A percentile compares a stretch with the other conserved stretches of the same genome.
Evolutionary conservation across 257 asterid species (phyloP).

Genomic region (Leonotis leonurus): DNA sequence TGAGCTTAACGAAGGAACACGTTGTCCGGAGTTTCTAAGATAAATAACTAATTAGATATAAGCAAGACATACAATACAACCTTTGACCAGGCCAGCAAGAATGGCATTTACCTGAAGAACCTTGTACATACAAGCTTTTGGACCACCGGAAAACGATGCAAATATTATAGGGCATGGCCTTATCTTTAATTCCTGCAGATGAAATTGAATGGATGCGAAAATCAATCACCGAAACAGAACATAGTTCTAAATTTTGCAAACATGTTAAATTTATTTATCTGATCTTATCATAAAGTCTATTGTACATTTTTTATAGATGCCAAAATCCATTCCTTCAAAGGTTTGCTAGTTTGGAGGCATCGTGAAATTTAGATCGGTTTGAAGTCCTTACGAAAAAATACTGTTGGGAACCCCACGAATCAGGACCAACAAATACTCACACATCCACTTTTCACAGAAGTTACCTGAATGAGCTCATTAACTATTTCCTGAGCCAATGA

Average conservation of each 20-base stretch:
- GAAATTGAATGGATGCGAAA: background rate
- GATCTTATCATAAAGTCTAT: background rate
- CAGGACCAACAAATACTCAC: background rate
- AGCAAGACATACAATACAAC: background rate
- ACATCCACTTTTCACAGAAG: background rate
- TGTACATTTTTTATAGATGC: no score
- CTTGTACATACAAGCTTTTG: conserved; percentile 93
- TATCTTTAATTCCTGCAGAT: conserved; percentile 66
- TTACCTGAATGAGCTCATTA: conserved; percentile 21
- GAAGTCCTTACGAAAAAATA: no score
- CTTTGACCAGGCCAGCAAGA: background rate
- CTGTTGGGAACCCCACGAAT: no score
- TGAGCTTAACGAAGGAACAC: background rate
- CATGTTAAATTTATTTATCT: background rate
- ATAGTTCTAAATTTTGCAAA: background rate
- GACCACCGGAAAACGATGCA: conserved; percentile 96
- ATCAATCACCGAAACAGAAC: conserved; percentile 3
- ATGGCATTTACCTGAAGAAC: conserved; percentile 64
- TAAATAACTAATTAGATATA: background rate
- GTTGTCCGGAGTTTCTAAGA: background rate
- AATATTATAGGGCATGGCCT: conserved; percentile 86
- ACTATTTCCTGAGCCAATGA: conserved; percentile 20
- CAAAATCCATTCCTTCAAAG: background rate
- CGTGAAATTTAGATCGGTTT: background rate
- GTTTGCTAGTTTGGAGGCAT: background rate